Conservation (phyloP, 306 rosid species). For the Quercus cerris region DNA sequence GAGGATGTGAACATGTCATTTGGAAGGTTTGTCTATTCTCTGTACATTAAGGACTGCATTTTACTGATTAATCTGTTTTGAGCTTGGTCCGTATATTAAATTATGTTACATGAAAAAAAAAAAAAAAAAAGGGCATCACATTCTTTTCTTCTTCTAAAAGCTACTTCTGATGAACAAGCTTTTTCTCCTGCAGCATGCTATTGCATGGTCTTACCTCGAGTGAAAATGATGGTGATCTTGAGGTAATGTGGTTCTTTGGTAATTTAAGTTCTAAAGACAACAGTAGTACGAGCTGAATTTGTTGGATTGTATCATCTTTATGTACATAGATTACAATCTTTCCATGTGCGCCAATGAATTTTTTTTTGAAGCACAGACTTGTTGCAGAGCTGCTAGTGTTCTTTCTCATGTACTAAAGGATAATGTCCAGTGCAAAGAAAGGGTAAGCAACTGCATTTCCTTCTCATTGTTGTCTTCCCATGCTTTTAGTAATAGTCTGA, state of each 20-base stretch:
- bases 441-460: slow-evolving; percentile 47
- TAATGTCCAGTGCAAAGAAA: slow-evolving; percentile 86
- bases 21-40: slow-evolving; percentile 73
- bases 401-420: slow-evolving; percentile 85
- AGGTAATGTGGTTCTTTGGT: slow-evolving; percentile 46
- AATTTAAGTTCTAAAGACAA: not conserved
- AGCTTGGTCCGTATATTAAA: not conserved
- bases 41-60: slow-evolving; percentile 14
- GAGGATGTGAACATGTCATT: slow-evolving; percentile 92
- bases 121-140: slow-evolving; percentile 8
- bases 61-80: not conserved
- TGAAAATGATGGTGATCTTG: slow-evolving; percentile 82
- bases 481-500: not conserved
- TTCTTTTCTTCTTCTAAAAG: slow-evolving; percentile 7
- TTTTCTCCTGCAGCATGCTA: slow-evolving; percentile 69
- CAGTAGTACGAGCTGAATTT: slow-evolving; percentile 2
- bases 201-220: slow-evolving; percentile 79
- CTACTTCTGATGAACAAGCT: slow-evolving; percentile 19
- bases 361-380: slow-evolving; percentile 50
- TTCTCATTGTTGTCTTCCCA: not conserved
- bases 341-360: not conserved
- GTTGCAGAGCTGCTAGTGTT: slow-evolving; percentile 95
- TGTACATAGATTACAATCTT: not conserved
- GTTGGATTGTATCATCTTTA: slow-evolving; percentile 16
- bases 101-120: slow-evolving; percentile 3